Base-by-base conservation (phyloP, 2,329 filamentous ascomycete genomes). In the Colletotrichum karsti region DNA sequence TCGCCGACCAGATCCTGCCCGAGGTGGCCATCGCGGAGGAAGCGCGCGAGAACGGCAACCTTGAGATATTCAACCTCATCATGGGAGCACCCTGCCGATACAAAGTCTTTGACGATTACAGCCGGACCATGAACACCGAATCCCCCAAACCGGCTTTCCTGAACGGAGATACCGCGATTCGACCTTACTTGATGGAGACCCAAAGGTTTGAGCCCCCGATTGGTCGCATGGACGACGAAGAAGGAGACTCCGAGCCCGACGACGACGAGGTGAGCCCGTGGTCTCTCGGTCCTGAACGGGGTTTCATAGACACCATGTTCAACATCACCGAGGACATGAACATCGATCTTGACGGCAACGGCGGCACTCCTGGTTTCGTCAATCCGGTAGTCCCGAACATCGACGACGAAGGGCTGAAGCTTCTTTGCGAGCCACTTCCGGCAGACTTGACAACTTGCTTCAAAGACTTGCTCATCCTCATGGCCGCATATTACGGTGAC, bases 1-100 rank as follows among this genome's bases (percentile, higher is more conserved):
- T 83, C 6, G 69, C 78, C 57, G 5, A 13, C 4, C 22, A 33
- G 15, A 59, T 81, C 8, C 72, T 82, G 2, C 79, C 81, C 2
- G 80, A 83, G 24, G 72, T 77, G 10, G 73, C 75, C 42, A 77
- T 83, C 46, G 80, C 80, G 1, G 81, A 82, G 60, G 80, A 83
- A 70, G 80, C 80, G 12, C 74, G 77, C 5, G 56, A 59, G 28
- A 59, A 37, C 33, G 68, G 72, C 6, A 69, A 69, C 13, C 28
- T 56, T 7, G 58, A 44, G 13, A 81, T 82, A 10, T 78, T 73
- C 63, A 57, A 78, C 12, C 7, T 57, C 2, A 77, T 82, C 42
- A 78, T 82, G 73, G 50, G 66, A 2, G 9, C 58, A 1, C 71
- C 71, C 2, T 18, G 67, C 7, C 72, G 72, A 10, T 82, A 77